A percentile compares a stretch with the other conserved stretches of the same genome.
phyloP scores from a whole-genome alignment of 805 yeast genomes.

The Zygosaccharomyces siamensis region DNA sequence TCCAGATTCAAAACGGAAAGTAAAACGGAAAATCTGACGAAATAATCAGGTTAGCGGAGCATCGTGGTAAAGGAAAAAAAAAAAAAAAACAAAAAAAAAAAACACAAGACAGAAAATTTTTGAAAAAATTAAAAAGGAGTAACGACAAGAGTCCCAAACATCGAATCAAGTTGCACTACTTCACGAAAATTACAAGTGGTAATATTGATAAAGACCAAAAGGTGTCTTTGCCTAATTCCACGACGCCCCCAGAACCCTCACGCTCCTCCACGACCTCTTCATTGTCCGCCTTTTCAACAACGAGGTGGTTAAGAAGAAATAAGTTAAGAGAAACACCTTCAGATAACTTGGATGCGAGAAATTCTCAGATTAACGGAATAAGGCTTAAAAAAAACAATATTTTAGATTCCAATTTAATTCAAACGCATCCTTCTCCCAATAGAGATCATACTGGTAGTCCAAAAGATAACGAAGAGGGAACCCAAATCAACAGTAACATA shows the following conservation, averaged over 20 bases:
- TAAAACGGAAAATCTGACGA: neutral
- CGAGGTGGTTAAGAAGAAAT: slow-evolving; percentile 1
- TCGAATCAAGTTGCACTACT: neutral
- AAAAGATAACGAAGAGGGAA: neutral
- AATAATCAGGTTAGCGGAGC: slow-evolving; percentile 1
- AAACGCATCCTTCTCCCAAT: neutral
- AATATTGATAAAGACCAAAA: slow-evolving; percentile 1
- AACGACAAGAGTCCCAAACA: neutral
- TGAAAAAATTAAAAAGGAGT: neutral
- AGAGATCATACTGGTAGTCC: neutral
- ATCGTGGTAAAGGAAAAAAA: neutral
- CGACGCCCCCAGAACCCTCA: neutral
- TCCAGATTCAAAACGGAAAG: neutral
- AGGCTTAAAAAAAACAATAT: neutral
- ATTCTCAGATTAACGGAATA: neutral
- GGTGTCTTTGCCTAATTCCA: neutral
- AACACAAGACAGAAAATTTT: neutral
- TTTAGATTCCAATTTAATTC: neutral
- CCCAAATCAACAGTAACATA: neutral
- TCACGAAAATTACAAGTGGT: neutral
- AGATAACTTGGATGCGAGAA: neutral
- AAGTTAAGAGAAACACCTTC: neutral
- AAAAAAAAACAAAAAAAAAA: slow-evolving; percentile 1
- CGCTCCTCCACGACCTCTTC: neutral
- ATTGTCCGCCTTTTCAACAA: neutral